Conservation (phyloP, 179 eudicot genomes). For the Patellifolia procumbens region DNA sequence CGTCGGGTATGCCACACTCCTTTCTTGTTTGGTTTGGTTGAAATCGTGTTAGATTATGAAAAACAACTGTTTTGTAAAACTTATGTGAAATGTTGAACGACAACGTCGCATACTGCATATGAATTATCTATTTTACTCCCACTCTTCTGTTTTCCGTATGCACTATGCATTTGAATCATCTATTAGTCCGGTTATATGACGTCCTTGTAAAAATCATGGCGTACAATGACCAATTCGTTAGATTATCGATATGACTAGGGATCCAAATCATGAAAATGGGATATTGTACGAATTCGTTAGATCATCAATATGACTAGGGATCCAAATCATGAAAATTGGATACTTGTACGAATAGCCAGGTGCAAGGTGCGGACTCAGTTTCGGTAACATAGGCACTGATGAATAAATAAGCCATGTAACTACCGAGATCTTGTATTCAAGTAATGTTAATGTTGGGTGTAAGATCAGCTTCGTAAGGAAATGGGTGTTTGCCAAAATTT, state of each 20-base stretch:
- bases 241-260: too few relatives aligned
- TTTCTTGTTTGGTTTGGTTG: neutral
- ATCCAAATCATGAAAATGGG: too few relatives aligned
- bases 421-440: neutral
- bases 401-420: neutral
- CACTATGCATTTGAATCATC: too few relatives aligned
- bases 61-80: neutral
- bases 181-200: too few relatives aligned
- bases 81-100: neutral
- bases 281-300: too few relatives aligned
- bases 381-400: neutral
- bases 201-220: too few relatives aligned
- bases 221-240: too few relatives aligned
- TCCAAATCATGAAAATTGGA: too few relatives aligned
- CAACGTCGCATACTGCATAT: neutral
- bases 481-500: constrained; percentile 10
- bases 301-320: too few relatives aligned
- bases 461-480: neutral
- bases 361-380: too few relatives aligned
- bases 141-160: too few relatives aligned
- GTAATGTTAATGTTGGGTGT: neutral
- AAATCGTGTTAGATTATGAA: neutral
- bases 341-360: too few relatives aligned
- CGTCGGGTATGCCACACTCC: constrained; percentile 81
- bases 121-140: neutral